Percentiles rank a stretch among this genome's conserved stretches.
Conservation (phyloP, 176 grass and related monocot species). For the Hyparrhenia diplandra region DNA sequence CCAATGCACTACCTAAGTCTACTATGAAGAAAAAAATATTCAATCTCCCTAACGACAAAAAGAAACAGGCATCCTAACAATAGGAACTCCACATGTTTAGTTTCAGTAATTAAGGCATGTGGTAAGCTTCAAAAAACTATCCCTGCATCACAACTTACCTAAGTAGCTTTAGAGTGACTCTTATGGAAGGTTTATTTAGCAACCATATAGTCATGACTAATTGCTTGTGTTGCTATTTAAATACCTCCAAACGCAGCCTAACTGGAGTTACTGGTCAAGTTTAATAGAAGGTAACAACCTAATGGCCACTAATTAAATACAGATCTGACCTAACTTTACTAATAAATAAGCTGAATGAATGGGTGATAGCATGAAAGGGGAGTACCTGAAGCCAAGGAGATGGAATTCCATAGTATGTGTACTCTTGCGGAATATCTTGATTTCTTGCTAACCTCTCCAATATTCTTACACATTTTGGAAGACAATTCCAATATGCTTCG, state of each 20-base stretch:
- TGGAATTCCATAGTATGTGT: conserved; percentile 99
- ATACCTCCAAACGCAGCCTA: background rate
- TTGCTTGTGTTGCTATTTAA: background rate
- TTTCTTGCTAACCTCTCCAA: conserved; percentile 92
- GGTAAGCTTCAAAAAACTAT: background rate
- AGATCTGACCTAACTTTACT: background rate
- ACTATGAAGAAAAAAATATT: background rate
- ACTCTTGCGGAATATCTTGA: conserved; percentile 97
- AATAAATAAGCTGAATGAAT: background rate
- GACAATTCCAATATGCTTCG: conserved; percentile 97
- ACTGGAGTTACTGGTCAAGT: background rate
- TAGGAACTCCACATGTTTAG: background rate
- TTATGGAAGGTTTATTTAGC: background rate
- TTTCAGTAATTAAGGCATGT: background rate
- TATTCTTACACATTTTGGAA: conserved; percentile 94
- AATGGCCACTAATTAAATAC: background rate
- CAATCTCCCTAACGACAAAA: background rate
- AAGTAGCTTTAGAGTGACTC: background rate
- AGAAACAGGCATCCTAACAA: background rate
- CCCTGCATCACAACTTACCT: background rate
- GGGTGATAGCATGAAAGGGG: conserved; percentile 9
- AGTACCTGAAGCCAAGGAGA: conserved; percentile 99
- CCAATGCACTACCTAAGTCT: background rate
- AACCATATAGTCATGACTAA: background rate
- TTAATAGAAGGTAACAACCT: background rate